These are phyloP conservation scores for Cladobotryum mycophilum DNA, from an alignment of 2,329 filamentous ascomycete genomes.

Conservation along the genomic window DNA sequence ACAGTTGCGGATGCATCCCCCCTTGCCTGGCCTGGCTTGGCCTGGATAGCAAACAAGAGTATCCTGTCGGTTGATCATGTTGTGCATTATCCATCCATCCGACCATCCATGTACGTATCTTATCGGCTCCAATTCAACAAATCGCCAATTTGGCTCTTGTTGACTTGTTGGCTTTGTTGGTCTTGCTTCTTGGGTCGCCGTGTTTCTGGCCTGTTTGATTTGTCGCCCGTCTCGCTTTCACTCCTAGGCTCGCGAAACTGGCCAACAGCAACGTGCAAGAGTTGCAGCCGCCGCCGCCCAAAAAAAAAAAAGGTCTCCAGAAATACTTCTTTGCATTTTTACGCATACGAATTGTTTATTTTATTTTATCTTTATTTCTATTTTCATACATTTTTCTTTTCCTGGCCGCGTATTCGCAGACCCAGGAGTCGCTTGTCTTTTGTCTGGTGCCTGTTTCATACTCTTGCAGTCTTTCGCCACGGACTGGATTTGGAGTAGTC, in stretches of 20 bases:
- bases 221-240: background rate
- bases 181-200: background rate
- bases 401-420: background rate
- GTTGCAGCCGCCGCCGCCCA: too few species aligned
- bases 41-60: too few species aligned
- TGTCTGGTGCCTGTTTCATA: background rate
- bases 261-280: slow-evolving; percentile 5
- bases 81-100: too few species aligned
- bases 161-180: background rate
- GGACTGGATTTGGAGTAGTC: too few species aligned
- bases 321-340: background rate
- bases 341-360: background rate
- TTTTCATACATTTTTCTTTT: slow-evolving; percentile 8
- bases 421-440: slow-evolving; percentile 4
- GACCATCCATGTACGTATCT: too few species aligned
- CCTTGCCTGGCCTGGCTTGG: too few species aligned
- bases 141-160: background rate
- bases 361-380: background rate
- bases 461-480: too few species aligned
- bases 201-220: slow-evolving; percentile 2
- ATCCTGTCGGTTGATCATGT: too few species aligned
- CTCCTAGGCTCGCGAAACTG: background rate
- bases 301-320: too few species aligned
- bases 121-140: background rate
- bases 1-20: too few species aligned